Base-by-base conservation (phyloP, 768 basidiomycete species). In the Auricularia heimuer region DNA sequence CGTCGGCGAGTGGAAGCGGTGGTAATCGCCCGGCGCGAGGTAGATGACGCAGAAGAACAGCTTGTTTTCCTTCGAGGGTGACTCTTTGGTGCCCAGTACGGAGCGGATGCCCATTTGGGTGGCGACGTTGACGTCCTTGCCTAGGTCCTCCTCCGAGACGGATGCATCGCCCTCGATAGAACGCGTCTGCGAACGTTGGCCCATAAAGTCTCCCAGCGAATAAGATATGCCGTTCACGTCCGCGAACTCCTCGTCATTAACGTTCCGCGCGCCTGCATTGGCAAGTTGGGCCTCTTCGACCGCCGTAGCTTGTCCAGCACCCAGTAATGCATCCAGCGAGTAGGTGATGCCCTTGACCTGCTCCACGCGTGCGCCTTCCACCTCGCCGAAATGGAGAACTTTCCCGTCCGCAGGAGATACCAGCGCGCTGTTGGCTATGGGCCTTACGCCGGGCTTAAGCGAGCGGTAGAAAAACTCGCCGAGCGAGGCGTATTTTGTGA, bases 271-370 rank as follows among this genome's bases (percentile, higher is more conserved):
- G 65, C 85, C 82, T 35, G 78, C 75, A 68, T 81, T 79, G 75
- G 78, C 37, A 67, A 78, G 45, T 37, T 34, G 29, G 29, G 58
- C 35, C 63, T 80, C 74, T 61, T 81, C 69, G 33, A 79, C 67
- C 21, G 76, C 75, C 21, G 80, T 75, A 1, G 80, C 72, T 3
- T 80, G 77, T 65, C 89, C 85, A 37, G 87, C 81, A 44, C 97
- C 97, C 16, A 99, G 85, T 0, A 99, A 80, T 0, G 95, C 94
- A 67, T 97, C 91, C 12, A 99, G 83, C 1, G 94, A 97, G 72
- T 99, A 99, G 0, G 94, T 97, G 68, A 96, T 89, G 16, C 97
- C 97, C 76, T 99, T 99, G 72, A 99, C 92, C 75, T 98, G 95
- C 73, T 97, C 95, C 62, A 99, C 92, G 34, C 85, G 84, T 61